Conservation (phyloP, 371 early-diverging fungal species). For the Coemansia sp. region DNA sequence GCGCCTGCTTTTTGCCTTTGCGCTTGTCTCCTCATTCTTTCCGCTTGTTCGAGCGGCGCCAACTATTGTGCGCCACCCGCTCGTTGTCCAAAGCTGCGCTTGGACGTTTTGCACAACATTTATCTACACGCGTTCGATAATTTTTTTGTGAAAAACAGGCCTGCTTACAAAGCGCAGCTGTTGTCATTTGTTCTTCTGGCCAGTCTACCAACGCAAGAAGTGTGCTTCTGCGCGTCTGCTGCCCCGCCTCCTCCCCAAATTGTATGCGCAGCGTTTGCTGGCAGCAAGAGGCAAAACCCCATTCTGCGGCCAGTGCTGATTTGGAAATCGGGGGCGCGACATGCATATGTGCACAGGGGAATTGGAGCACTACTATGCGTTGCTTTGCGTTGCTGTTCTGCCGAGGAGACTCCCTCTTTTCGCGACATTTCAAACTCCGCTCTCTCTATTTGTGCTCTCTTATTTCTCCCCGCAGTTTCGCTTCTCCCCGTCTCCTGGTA, state of each 20-base stretch:
- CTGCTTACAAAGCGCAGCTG: background rate
- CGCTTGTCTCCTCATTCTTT: background rate
- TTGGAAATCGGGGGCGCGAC: slow-evolving; percentile 4
- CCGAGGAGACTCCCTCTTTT: slow-evolving; percentile 1
- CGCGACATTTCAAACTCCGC: slow-evolving; percentile 14
- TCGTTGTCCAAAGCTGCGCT: background rate
- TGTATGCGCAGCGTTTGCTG: background rate
- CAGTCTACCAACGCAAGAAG: background rate
- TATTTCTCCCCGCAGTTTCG: background rate
- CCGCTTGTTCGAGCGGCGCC: background rate
- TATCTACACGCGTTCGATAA: no score
- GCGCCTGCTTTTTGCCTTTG: background rate
- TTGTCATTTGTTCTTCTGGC: background rate
- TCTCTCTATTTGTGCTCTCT: background rate
- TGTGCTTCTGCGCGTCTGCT: background rate
- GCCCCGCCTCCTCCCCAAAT: background rate
- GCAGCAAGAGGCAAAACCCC: background rate
- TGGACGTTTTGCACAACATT: background rate
- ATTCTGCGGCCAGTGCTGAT: background rate
- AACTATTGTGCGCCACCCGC: background rate
- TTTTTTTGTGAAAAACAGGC: background rate
- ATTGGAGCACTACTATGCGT: background rate
- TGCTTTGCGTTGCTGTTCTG: slow-evolving; percentile 5
- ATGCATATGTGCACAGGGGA: background rate
- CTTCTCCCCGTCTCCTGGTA: background rate